A percentile compares a stretch with the other conserved stretches of the same genome.
These are phyloP conservation scores for Aureobasidium vineae DNA, from an alignment of 2,329 filamentous ascomycete species.

Conservation along the genomic window DNA sequence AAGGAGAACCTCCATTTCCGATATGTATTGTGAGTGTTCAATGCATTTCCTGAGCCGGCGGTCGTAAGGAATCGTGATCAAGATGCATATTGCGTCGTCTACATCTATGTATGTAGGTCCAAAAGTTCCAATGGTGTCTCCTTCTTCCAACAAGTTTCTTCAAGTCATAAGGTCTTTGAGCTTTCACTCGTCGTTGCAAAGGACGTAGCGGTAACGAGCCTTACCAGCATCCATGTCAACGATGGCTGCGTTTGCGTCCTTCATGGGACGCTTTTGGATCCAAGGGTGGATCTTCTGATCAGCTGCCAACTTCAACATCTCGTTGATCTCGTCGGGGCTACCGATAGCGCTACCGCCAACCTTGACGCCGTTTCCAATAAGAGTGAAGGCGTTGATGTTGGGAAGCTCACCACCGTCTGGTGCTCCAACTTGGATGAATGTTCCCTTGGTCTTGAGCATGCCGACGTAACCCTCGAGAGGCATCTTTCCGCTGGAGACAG, in stretches of 20 bases:
- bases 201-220: slow-evolving; percentile 46
- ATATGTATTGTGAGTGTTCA: slow-evolving; percentile 39
- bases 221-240: slow-evolving; percentile 58
- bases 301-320: slow-evolving; percentile 61
- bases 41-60: too few species aligned
- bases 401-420: slow-evolving; percentile 52
- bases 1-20: slow-evolving; percentile 58
- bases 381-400: slow-evolving; percentile 53
- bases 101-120: neutral
- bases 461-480: slow-evolving; percentile 59
- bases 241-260: slow-evolving; percentile 56
- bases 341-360: slow-evolving; percentile 51
- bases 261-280: slow-evolving; percentile 61
- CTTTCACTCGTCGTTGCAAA: slow-evolving; percentile 38
- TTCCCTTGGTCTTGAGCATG: slow-evolving; percentile 58
- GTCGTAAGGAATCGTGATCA: too few species aligned
- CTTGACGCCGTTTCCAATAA: slow-evolving; percentile 55
- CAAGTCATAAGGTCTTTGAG: neutral
- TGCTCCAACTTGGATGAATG: slow-evolving; percentile 53
- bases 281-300: slow-evolving; percentile 58
- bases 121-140: slow-evolving; percentile 4
- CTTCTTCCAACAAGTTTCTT: neutral
- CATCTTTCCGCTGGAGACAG: slow-evolving; percentile 58
- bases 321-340: slow-evolving; percentile 55
- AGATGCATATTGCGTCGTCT: neutral